Conservation (phyloP, 2,329 filamentous ascomycete genomes). For the Stagonosporopsis vannaccii region DNA sequence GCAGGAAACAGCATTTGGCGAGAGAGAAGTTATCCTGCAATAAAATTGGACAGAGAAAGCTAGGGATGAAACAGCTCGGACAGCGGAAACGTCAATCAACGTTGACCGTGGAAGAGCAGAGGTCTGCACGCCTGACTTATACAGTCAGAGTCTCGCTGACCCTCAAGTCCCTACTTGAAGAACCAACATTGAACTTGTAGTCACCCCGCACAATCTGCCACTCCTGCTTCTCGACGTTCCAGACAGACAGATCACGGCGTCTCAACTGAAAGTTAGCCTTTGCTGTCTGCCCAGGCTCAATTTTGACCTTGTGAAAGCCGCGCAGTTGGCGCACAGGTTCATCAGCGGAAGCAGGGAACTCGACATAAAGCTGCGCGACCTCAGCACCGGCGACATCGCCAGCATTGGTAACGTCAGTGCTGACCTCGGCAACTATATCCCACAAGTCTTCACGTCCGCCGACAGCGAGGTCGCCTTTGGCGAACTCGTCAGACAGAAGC, state of each 20-base stretch:
- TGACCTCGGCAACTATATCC: constrained; percentile 45
- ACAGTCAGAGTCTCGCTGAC: constrained; percentile 45
- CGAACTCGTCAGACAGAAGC: constrained; percentile 56
- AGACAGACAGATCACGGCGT: constrained; percentile 48
- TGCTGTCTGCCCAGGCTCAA: constrained; percentile 38
- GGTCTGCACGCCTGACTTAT: constrained; percentile 12
- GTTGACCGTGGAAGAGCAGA: neutral
- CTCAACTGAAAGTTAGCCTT: constrained; percentile 46
- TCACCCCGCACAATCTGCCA: constrained; percentile 48
- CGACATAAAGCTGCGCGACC: constrained; percentile 50
- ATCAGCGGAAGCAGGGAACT: constrained; percentile 40
- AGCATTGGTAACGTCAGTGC: constrained; percentile 46
- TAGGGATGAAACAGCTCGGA: neutral
- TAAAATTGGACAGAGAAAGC: neutral
- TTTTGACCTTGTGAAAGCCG: constrained; percentile 47
- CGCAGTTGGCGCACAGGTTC: constrained; percentile 47
- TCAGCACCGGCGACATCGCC: constrained; percentile 47
- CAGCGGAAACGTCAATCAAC: neutral
- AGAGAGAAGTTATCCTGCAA: neutral
- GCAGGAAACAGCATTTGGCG: neutral
- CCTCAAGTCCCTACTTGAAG: constrained; percentile 48
- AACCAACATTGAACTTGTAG: constrained; percentile 43
- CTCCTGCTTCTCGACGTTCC: constrained; percentile 42
- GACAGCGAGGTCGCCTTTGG: constrained; percentile 33
- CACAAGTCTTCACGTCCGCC: constrained; percentile 44